Evolutionary conservation across 208 protist genomes (phyloP).

Genomic region (Trypanosoma cruzi): DNA sequence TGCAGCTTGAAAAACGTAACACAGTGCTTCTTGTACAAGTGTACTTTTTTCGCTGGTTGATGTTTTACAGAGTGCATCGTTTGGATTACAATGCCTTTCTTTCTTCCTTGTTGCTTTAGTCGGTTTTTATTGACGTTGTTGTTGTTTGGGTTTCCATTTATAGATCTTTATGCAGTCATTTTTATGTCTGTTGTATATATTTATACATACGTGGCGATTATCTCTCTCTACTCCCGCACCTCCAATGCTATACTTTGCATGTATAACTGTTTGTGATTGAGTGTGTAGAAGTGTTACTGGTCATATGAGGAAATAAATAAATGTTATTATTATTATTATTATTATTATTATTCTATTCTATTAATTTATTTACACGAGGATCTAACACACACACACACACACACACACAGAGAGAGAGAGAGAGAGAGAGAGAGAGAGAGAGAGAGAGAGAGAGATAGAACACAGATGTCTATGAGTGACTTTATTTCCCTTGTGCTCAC

Average conservation of each 20-base stretch:
- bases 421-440: no score
- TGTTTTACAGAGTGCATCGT: slow-evolving; percentile 13
- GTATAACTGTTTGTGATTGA: no score
- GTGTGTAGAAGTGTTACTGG: no score
- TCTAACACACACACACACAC: no score
- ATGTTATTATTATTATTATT: no score
- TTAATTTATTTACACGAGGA: no score
- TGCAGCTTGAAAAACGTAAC: slow-evolving; percentile 25
- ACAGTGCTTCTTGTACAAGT: slow-evolving; percentile 17
- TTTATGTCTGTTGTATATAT: neutral
- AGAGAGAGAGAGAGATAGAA: no score
- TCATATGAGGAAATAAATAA: no score
- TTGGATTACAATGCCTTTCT: slow-evolving; percentile 19
- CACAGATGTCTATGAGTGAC: neutral
- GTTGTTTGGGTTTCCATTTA: neutral
- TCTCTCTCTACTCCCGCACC: neutral
- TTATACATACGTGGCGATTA: neutral
- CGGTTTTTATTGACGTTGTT: slow-evolving; percentile 1
- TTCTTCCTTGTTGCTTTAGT: neutral
- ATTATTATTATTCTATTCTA: no score
- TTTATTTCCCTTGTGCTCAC: slow-evolving; percentile 20
- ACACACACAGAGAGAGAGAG: no score
- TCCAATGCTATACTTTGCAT: no score
- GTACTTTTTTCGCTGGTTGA: slow-evolving; percentile 32
- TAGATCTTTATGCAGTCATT: no score